Conservation (phyloP, 192 early-diverging fungal genomes). For the Kickxella alabastrina region DNA sequence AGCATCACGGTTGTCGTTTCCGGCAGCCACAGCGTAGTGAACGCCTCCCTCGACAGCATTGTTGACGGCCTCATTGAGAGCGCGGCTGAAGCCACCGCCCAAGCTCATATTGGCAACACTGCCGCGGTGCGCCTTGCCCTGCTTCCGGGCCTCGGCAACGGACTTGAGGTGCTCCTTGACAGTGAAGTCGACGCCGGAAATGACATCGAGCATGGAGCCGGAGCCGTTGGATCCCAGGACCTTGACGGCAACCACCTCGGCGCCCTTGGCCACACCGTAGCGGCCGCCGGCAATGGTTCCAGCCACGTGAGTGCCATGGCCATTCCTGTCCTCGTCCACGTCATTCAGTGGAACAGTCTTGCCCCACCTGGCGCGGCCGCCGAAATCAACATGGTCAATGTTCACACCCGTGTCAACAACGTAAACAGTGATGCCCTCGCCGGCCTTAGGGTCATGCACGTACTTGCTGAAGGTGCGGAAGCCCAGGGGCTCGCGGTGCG, state of each 20-base stretch:
- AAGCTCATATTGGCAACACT: constrained; percentile 93
- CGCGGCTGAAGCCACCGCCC: constrained; percentile 75
- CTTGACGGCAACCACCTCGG: constrained; percentile 84
- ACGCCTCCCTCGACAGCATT: constrained; percentile 77
- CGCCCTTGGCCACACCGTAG: constrained; percentile 88
- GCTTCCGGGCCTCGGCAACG: constrained; percentile 42
- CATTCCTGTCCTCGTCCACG: constrained; percentile 63
- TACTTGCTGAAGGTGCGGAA: constrained; percentile 67
- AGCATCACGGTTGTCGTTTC: constrained; percentile 91
- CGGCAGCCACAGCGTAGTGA: constrained; percentile 92
- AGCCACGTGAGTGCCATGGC: constrained; percentile 86
- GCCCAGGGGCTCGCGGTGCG: constrained; percentile 66
- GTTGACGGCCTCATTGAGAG: constrained; percentile 78
- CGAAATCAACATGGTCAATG: constrained; percentile 82
- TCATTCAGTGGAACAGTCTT: constrained; percentile 69
- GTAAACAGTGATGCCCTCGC: constrained; percentile 83
- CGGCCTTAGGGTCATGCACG: constrained; percentile 64
- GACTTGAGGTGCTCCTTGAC: constrained; percentile 58
- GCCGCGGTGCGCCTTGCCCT: constrained; percentile 69
- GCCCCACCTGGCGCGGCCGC: constrained; percentile 84
- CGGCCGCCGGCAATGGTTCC: constrained; percentile 81
- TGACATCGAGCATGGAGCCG: constrained; percentile 85
- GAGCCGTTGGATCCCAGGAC: constrained; percentile 88
- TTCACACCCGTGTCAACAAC: constrained; percentile 96
- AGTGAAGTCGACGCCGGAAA: constrained; percentile 74